Conservation (phyloP, 129 eudicot species). For the Pseudognaphalium luteoalbum region DNA sequence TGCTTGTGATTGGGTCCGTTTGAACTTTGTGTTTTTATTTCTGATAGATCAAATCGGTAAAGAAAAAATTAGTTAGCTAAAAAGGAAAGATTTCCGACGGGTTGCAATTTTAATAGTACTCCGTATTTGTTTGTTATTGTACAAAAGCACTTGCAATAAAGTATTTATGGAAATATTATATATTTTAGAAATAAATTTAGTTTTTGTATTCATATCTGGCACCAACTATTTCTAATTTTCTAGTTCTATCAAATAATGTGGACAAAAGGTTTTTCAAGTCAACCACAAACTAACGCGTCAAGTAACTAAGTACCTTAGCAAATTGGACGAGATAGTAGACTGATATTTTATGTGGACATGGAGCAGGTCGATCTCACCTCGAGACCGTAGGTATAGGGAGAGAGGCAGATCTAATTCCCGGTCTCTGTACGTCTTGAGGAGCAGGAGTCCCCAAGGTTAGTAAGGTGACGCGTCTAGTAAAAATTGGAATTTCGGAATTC, state of each 20-base stretch:
- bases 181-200: background rate
- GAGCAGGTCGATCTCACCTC: constrained; percentile 56
- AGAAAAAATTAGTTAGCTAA: too few species aligned
- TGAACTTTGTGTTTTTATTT: too few species aligned
- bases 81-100: too few species aligned
- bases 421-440: constrained; percentile 45
- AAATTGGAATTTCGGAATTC: background rate
- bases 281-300: background rate
- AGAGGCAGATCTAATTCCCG: constrained; percentile 45
- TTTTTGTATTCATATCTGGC: background rate
- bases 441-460: constrained; percentile 36
- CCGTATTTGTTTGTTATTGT: too few species aligned
- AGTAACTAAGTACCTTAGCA: background rate
- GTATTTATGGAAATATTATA: too few species aligned
- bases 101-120: too few species aligned
- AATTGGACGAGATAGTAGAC: background rate
- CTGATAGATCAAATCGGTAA: too few species aligned
- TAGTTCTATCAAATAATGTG: background rate
- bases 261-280: background rate
- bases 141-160: too few species aligned
- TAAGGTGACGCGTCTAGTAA: constrained; percentile 2
- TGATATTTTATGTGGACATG: background rate
- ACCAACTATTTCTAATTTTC: background rate
- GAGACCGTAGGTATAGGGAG: constrained; percentile 41
- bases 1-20: too few species aligned